phyloP scores from a whole-genome alignment of 306 rosid genomes.

The Vachellia pachyceras region DNA sequence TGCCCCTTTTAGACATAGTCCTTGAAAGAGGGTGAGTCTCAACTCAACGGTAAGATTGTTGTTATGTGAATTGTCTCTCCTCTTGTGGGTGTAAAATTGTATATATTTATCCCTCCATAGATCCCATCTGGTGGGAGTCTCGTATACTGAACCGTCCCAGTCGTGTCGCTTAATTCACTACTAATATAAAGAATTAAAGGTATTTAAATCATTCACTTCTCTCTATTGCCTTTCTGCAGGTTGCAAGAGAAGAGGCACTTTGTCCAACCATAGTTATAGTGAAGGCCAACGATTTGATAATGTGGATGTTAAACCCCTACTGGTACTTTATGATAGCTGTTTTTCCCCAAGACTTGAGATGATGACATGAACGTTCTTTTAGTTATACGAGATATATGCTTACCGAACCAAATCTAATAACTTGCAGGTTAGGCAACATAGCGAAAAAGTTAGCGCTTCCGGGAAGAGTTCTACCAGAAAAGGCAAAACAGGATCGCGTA shows the following conservation, averaged over 20 bases:
- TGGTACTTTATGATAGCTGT: conserved; percentile 33
- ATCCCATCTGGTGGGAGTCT: too few relatives aligned
- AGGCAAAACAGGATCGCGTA: conserved; percentile 28
- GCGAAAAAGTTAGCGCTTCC: conserved; percentile 32
- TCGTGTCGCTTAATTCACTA: not conserved
- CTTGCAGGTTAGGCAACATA: conserved; percentile 47
- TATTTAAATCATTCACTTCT: not conserved
- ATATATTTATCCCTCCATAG: too few relatives aligned
- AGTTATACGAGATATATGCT: not conserved
- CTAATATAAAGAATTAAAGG: not conserved
- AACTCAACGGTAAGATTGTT: too few relatives aligned
- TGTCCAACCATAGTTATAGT: not conserved
- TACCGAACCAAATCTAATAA: conserved; percentile 7
- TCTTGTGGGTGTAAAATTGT: too few relatives aligned
- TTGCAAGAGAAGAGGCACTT: not conserved
- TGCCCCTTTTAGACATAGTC: not conserved
- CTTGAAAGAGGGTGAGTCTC: too few relatives aligned
- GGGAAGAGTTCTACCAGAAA: conserved; percentile 41
- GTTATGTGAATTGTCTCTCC: too few relatives aligned
- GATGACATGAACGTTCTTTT: not conserved
- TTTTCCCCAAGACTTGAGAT: not conserved
- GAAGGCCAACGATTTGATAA: conserved; percentile 26
- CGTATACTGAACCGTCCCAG: too few relatives aligned
- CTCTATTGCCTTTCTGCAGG: conserved; percentile 22
- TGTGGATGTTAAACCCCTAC: conserved; percentile 45